Evolutionary conservation across 805 yeast genomes (phyloP), one percentile per base, ranked within the genome.

Genomic region (Hermanozyma aechmeae): DNA sequence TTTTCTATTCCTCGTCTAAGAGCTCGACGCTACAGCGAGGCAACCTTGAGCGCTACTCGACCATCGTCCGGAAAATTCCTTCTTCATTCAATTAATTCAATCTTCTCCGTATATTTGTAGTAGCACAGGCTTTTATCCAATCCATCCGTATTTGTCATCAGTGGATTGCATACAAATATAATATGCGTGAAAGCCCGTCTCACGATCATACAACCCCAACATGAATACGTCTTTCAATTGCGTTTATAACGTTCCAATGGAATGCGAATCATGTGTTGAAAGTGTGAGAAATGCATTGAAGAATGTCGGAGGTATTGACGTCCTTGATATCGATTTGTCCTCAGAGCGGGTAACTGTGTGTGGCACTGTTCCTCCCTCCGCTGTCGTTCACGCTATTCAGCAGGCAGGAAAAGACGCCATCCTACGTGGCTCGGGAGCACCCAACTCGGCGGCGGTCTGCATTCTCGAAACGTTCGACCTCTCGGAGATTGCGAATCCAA

Each of bases 391-490:
- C 29, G 71, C 81, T 0, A 71, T 89, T 32, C 87, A 80, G 50
- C 47, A 47, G 2, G 75, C 78, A 3, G 96, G 96, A 1, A 72
- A 76, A 39, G 96, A 89, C 47, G 95, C 95, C 3, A 83, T 89
- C 39, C 79, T 89, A 15, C 66, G 97, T 35, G 97, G 97, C 5
- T 75, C 95, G 0, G 96, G 96, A 3, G 68, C 63, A 33, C 79
- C 93, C 12, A 79, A 87, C 50, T 70, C 82, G 13, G 95, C 96
- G 1, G 96, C 95, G 0, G 97, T 87, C 18, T 76, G 92, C 40
- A 87, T 87, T 27, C 56, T 87, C 32, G 97, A 89, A 50, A 68
- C 80, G 13, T 80, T 79, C 43, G 72, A 63, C 28, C 56, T 59
- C 2, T 56, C 55, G 16, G 71, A 68, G 38, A 37, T 33, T 14